A percentile compares a stretch with the other conserved stretches of the same genome.
Evolutionary conservation across 2,329 filamentous ascomycete genomes (phyloP).

Genomic region (Paraphaeosphaeria minitans): DNA sequence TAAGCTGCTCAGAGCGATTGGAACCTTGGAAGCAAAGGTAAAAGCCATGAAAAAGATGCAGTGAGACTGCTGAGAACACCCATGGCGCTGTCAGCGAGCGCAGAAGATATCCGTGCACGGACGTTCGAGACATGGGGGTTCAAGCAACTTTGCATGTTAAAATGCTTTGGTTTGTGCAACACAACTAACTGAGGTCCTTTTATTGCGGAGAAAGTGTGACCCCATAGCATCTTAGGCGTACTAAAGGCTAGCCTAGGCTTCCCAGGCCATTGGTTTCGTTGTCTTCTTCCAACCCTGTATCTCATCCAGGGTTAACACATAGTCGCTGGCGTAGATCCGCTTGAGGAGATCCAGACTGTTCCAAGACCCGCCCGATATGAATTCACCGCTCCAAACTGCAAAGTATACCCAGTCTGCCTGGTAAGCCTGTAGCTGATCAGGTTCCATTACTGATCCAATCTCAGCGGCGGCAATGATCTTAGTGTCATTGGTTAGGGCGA

Average conservation of each 20-base stretch:
- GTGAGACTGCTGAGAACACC: not conserved
- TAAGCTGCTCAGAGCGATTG: not conserved
- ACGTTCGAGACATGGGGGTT: not conserved
- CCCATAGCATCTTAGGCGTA: not conserved
- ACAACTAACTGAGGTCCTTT: not conserved
- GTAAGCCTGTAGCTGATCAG: constrained; percentile 50
- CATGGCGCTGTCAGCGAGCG: not conserved
- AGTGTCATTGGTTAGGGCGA: constrained; percentile 51
- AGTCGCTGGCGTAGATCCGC: constrained; percentile 36
- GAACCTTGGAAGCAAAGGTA: not conserved
- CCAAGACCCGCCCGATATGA: constrained; percentile 50
- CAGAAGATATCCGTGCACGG: not conserved
- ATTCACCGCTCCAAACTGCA: constrained; percentile 53
- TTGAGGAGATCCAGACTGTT: constrained; percentile 51
- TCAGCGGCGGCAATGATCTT: constrained; percentile 57
- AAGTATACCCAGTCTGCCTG: constrained; percentile 57
- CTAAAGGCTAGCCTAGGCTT: not conserved
- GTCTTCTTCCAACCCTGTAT: constrained; percentile 33
- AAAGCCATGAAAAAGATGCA: constrained; percentile 9
- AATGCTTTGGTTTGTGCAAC: not conserved
- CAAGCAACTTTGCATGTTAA: not conserved
- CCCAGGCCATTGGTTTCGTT: not conserved
- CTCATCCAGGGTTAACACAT: constrained; percentile 37
- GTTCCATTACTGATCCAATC: constrained; percentile 55
- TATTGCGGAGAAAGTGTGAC: not conserved